phyloP scores from a whole-genome alignment of 371 early-diverging fungal genomes.

The Mucor racemosus region DNA sequence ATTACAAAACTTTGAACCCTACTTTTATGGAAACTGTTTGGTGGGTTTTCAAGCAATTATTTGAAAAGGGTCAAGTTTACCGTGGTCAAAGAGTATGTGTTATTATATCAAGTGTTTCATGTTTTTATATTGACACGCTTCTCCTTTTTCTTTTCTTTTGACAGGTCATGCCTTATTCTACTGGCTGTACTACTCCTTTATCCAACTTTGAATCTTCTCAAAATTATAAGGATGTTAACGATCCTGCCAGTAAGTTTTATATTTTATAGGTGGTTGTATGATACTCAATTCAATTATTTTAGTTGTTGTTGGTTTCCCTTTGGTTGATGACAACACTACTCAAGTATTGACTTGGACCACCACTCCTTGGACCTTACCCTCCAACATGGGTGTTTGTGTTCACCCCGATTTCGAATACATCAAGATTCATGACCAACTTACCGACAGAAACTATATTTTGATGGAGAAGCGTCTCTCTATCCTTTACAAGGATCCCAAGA shows the following conservation, averaged over 20 bases:
- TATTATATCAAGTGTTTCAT: neutral
- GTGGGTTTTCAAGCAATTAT: constrained; percentile 99
- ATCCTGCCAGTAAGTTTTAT: constrained; percentile 81
- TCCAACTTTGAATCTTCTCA: constrained; percentile 99
- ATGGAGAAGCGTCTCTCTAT: constrained; percentile 83
- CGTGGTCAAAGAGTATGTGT: constrained; percentile 81
- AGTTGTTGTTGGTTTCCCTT: constrained; percentile 97
- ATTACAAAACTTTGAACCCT: constrained; percentile 91
- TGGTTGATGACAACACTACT: constrained; percentile 79
- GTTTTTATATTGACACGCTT: neutral
- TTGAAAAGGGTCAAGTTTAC: constrained; percentile 97
- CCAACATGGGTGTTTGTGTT: constrained; percentile 95
- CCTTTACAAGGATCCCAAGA: constrained; percentile 94
- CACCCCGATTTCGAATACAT: constrained; percentile 95
- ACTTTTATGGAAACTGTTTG: constrained; percentile 65
- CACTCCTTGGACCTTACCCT: constrained; percentile 99
- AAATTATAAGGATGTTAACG: constrained; percentile 99
- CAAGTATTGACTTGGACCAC: constrained; percentile 99
- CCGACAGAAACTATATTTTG: constrained; percentile 86
- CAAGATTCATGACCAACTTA: constrained; percentile 87
- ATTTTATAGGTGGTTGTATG: neutral
- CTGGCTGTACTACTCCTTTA: constrained; percentile 96
- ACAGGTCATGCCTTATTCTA: constrained; percentile 99
- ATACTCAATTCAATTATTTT: neutral
- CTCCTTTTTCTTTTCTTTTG: neutral